Base-by-base conservation (phyloP, 805 yeast species). In the Sugiyamaella floridensis region DNA sequence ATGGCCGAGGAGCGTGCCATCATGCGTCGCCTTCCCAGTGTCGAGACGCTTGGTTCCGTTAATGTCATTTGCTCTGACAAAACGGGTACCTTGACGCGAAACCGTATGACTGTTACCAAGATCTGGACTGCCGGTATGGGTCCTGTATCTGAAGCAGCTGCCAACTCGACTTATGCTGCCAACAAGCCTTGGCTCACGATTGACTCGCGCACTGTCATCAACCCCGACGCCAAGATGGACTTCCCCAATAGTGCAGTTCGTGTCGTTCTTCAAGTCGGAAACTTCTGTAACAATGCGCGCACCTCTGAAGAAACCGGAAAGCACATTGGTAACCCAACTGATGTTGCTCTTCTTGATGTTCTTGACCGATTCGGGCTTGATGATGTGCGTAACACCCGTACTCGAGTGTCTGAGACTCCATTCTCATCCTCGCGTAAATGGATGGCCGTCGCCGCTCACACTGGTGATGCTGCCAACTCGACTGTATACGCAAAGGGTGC, bases 1-100 rank as follows among this genome's bases (percentile, higher is more conserved):
- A 93, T 93, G 99, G 97, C 99, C 5, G 82, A 81, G 50, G 84
- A 89, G 61, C 86, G 85, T 63, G 99, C 98, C 2, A 93, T 93
- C 65, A 96, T 93, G 49, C 86, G 90, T 64, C 80, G 97, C 60
- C 74, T 93, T 58, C 98, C 99, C 15, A 83, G 93, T 60, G 99
- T 93, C 28, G 97, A 90, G 70, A 90, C 97, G 8, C 77, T 90
- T 58, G 97, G 97, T 5, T 86, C 95, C 45, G 97, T 89, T 40
- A 90, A 89, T 65, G 97, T 89, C 45, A 87, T 89, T 60, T 89
- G 97, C 65, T 81, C 93, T 5, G 97, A 89, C 70, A 89, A 89
- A 63, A 89, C 96, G 2, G 93, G 93, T 56, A 89, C 96, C 9
- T 76, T 89, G 60, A 89, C 97, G 19, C 86, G 85, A 65, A 89